A percentile compares a stretch with the other conserved stretches of the same genome.
Conservation (phyloP, 2,329 filamentous ascomycete species). For the Colletotrichum sp. region DNA sequence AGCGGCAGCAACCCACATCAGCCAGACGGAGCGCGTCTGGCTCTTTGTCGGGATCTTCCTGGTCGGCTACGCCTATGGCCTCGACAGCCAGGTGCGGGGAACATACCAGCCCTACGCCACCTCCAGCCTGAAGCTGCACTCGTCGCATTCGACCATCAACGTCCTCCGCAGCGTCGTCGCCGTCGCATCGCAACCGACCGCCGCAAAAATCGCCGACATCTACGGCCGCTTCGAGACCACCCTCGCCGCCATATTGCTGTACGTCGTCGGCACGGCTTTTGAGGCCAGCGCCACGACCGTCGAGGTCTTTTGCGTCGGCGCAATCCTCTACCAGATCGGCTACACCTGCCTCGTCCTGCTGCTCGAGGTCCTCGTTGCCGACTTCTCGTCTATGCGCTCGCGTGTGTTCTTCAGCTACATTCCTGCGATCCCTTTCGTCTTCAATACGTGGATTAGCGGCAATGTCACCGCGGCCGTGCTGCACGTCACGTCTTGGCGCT, state of each 20-base stretch:
- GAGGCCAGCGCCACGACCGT: conserved; percentile 55
- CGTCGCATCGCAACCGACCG: conserved; percentile 62
- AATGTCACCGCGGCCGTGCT: conserved; percentile 59
- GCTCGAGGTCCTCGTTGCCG: conserved; percentile 65
- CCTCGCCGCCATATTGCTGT: conserved; percentile 59
- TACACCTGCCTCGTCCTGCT: conserved; percentile 63
- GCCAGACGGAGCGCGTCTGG: conserved; percentile 48
- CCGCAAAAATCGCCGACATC: conserved; percentile 67
- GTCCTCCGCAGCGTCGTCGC: conserved; percentile 64
- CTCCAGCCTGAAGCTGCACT: conserved; percentile 54
- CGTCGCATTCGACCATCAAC: conserved; percentile 62
- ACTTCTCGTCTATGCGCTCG: conserved; percentile 63
- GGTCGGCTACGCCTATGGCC: conserved; percentile 64
- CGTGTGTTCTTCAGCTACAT: conserved; percentile 68
- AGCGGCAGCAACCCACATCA: conserved; percentile 45
- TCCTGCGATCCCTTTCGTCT: conserved; percentile 62
- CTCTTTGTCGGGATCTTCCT: conserved; percentile 64
- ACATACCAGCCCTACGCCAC: conserved; percentile 63
- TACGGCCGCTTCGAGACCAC: conserved; percentile 67
- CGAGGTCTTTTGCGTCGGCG: conserved; percentile 56
- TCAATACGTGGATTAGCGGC: conserved; percentile 70
- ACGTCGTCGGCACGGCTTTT: conserved; percentile 57
- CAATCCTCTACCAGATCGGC: conserved; percentile 62
- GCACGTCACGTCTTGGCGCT: conserved; percentile 57
- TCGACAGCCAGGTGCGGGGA: conserved; percentile 57